These are phyloP conservation scores for Nothomitra cinnamomea DNA, from an alignment of 2,329 filamentous ascomycete genomes.

Conservation along the genomic window DNA sequence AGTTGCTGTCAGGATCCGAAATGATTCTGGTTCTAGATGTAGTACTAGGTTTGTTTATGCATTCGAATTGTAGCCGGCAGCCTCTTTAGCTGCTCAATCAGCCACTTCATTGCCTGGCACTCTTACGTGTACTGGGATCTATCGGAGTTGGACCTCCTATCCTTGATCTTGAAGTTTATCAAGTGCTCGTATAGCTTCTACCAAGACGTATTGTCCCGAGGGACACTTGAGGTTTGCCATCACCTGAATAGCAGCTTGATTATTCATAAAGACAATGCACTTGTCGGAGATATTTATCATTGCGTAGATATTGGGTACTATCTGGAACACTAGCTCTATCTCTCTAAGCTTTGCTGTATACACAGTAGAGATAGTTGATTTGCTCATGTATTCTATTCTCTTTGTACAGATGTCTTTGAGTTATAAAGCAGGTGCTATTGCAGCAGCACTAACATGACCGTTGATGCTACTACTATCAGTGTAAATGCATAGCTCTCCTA, in stretches of 20 bases:
- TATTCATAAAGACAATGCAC: not conserved
- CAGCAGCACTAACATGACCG: slow-evolving; percentile 15
- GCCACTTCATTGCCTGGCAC: slow-evolving; percentile 11
- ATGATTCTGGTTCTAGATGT: slow-evolving; percentile 10
- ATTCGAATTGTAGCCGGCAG: slow-evolving; percentile 11
- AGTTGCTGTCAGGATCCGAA: slow-evolving; percentile 8
- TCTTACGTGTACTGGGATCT: slow-evolving; percentile 11
- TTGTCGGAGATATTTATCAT: not conserved
- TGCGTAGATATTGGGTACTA: not conserved
- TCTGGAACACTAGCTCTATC: not conserved
- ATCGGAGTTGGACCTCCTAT: slow-evolving; percentile 9
- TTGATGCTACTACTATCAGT: slow-evolving; percentile 16
- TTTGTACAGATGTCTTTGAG: not conserved
- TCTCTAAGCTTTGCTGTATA: not conserved
- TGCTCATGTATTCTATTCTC: not conserved
- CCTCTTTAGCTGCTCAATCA: slow-evolving; percentile 13
- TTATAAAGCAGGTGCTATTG: not conserved
- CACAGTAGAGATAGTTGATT: not conserved
- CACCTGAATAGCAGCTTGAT: not conserved
- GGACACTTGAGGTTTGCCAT: not conserved
- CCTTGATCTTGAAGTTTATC: not conserved
- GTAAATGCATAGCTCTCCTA: slow-evolving; percentile 9
- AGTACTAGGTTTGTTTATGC: slow-evolving; percentile 2
- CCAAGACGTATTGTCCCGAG: not conserved
- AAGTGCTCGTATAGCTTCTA: not conserved